phyloP scores from a whole-genome alignment of 805 yeast genomes.

The Wickerhamiella shivajii region DNA sequence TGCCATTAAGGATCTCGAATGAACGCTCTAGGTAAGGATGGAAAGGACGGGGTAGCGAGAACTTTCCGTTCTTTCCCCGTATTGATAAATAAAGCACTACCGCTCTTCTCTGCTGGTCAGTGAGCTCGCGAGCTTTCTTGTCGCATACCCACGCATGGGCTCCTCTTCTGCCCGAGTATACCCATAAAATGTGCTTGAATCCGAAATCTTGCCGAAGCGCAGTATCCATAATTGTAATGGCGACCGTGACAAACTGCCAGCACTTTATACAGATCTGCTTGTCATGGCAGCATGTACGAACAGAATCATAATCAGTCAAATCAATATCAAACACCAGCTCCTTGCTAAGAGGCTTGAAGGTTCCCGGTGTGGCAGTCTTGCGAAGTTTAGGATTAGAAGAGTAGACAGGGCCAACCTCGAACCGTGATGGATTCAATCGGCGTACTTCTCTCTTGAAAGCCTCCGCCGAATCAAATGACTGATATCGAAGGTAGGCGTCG shows the following conservation, averaged over 20 bases:
- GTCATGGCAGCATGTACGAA: constrained; percentile 84
- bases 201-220: constrained; percentile 83
- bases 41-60: constrained; percentile 57
- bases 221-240: constrained; percentile 55
- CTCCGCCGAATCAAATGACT: constrained; percentile 48
- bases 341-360: constrained; percentile 67
- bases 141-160: constrained; percentile 98
- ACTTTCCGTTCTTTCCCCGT: constrained; percentile 36
- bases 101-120: constrained; percentile 60
- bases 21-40: constrained; percentile 77
- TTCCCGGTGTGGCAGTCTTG: constrained; percentile 56
- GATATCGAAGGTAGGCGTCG: constrained; percentile 84
- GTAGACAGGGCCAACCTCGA: constrained; percentile 90
- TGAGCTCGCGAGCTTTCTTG: constrained; percentile 55
- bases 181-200: constrained; percentile 77
- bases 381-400: constrained; percentile 77
- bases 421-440: constrained; percentile 67
- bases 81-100: constrained; percentile 77
- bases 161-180: constrained; percentile 96
- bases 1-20: constrained; percentile 45
- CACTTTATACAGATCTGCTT: constrained; percentile 77
- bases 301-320: constrained; percentile 89
- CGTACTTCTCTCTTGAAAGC: constrained; percentile 72
- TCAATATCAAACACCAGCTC: constrained; percentile 94
- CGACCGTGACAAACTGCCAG: constrained; percentile 84